Conservation (phyloP, 768 basidiomycete species). For the Paxillus ammoniavirescens region DNA sequence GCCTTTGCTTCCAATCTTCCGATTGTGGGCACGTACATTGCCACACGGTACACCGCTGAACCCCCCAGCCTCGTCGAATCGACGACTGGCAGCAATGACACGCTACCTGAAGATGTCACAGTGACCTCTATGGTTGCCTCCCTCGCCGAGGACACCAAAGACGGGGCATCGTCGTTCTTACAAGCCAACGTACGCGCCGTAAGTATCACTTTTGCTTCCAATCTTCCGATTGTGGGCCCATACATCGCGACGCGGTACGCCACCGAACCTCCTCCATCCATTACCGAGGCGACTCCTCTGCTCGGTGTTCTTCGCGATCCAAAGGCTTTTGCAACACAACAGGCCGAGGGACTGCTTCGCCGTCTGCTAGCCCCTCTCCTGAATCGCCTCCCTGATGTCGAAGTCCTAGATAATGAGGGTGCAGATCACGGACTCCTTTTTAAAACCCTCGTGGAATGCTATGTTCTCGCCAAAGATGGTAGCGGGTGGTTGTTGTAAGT, state of each 20-base stretch:
- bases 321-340: constrained; percentile 18
- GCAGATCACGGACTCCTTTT: constrained; percentile 5
- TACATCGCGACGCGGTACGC: constrained; percentile 10
- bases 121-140: background rate
- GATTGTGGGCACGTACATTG: constrained; percentile 18
- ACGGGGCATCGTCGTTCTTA: constrained; percentile 1
- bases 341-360: constrained; percentile 15
- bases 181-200: constrained; percentile 5
- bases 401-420: constrained; percentile 15
- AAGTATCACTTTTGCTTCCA: constrained; percentile 13
- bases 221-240: constrained; percentile 22
- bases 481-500: constrained; percentile 23
- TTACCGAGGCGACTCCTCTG: constrained; percentile 26
- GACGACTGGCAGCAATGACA: too few relatives aligned
- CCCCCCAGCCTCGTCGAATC: background rate
- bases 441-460: constrained; percentile 15
- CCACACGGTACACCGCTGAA: constrained; percentile 2
- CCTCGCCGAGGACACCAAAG: constrained; percentile 3
- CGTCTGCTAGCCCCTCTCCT: constrained; percentile 14
- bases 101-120: too few relatives aligned
- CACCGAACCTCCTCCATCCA: background rate
- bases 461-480: constrained; percentile 22
- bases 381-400: constrained; percentile 16
- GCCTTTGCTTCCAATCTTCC: constrained; percentile 19
- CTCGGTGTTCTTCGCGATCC: constrained; percentile 22